A percentile compares a stretch with the other conserved stretches of the same genome.
Evolutionary conservation across 2,329 filamentous ascomycete species (phyloP).

Genomic region (Botrytis squamosa): DNA sequence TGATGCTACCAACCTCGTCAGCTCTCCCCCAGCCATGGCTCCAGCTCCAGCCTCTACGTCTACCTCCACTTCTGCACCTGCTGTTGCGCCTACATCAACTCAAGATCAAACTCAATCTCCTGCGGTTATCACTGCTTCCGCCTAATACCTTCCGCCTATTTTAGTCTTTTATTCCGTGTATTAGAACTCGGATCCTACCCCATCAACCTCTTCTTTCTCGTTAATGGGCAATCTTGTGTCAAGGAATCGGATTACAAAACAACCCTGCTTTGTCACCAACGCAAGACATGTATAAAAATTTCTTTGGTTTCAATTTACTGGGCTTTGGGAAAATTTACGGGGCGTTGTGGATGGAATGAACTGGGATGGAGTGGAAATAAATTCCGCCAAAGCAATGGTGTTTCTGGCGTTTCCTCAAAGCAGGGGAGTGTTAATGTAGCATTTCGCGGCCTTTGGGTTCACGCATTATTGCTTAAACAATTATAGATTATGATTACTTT

Average conservation of each 20-base stretch:
- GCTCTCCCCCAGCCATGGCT: conserved; percentile 49
- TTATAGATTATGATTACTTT: conserved; percentile 1
- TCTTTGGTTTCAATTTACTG: conserved; percentile 8
- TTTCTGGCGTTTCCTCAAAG: conserved; percentile 15
- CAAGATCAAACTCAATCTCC: neutral
- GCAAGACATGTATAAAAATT: conserved; percentile 18
- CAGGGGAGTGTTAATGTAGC: conserved; percentile 5
- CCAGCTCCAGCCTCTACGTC: conserved; percentile 29
- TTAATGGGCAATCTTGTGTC: neutral
- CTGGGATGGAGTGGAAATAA: neutral
- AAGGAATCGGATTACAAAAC: neutral
- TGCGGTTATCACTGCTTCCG: conserved; percentile 17
- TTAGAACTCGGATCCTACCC: conserved; percentile 2
- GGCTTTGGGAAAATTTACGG: conserved; percentile 2
- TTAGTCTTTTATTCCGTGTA: conserved; percentile 18
- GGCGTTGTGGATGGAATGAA: conserved; percentile 9
- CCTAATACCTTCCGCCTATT: conserved; percentile 17
- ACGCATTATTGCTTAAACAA: neutral
- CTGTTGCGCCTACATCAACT: neutral
- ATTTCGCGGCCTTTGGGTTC: neutral
- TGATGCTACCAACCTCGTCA: conserved; percentile 49
- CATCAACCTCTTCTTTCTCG: neutral
- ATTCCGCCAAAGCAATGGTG: conserved; percentile 22
- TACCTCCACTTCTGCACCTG: conserved; percentile 10
- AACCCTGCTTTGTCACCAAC: neutral